Percentiles rank a stretch among this genome's conserved stretches.
Conservation (phyloP, 2,329 filamentous ascomycete genomes). For the Alternaria tenuissima region DNA sequence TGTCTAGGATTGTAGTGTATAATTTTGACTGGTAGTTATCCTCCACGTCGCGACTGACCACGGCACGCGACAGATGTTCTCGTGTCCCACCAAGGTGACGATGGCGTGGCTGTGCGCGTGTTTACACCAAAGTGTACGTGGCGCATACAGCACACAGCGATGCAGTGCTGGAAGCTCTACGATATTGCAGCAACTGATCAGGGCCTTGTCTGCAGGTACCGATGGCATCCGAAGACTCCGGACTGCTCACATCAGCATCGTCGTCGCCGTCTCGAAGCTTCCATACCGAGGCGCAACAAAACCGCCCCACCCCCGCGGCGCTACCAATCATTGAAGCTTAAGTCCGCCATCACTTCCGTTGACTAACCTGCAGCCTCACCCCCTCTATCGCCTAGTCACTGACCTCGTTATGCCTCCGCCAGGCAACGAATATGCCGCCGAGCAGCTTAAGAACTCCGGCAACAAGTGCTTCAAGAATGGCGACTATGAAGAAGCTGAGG, state of each 20-base stretch:
- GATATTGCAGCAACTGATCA: not conserved
- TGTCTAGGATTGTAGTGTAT: not conserved
- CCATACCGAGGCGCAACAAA: slow-evolving; percentile 24
- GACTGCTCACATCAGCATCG: slow-evolving; percentile 28
- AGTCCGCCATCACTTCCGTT: slow-evolving; percentile 32
- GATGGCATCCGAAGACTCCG: slow-evolving; percentile 11
- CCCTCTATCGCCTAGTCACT: slow-evolving; percentile 6
- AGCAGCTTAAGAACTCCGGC: slow-evolving; percentile 62
- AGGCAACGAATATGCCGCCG: slow-evolving; percentile 52
- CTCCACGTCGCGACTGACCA: not conserved
- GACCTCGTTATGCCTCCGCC: slow-evolving; percentile 30
- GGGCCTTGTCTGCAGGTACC: not conserved
- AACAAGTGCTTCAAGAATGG: slow-evolving; percentile 71
- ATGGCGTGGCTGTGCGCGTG: slow-evolving; percentile 9
- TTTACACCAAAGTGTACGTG: not conserved
- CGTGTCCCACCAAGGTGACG: slow-evolving; percentile 2
- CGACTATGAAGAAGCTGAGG: slow-evolving; percentile 72
- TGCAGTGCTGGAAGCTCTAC: not conserved
- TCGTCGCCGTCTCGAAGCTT: slow-evolving; percentile 34
- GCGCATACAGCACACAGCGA: not conserved
- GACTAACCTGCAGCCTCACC: slow-evolving; percentile 2
- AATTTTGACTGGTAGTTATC: not conserved
- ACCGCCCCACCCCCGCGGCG: slow-evolving; percentile 26
- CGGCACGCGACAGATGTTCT: not conserved
- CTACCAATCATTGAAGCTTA: slow-evolving; percentile 34